Evolutionary conservation across 108 stramenopile species (phyloP).

Genomic region (Skeletonema costatum): DNA sequence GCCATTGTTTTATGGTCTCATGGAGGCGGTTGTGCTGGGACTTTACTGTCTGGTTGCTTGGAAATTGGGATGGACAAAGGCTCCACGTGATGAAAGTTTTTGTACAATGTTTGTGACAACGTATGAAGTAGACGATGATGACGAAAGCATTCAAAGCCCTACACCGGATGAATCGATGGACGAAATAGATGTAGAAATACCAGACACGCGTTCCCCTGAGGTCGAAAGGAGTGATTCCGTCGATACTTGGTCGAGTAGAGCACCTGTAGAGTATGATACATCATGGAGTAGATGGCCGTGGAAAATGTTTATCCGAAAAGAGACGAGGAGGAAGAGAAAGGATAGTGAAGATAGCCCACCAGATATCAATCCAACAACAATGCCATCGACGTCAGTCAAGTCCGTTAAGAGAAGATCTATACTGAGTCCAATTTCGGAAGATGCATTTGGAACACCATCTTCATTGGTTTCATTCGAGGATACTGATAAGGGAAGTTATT

Average conservation of each 20-base stretch:
- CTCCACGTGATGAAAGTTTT: constrained; percentile 65
- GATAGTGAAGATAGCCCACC: neutral
- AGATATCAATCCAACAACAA: constrained; percentile 9
- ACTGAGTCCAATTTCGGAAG: constrained; percentile 23
- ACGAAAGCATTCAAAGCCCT: neutral
- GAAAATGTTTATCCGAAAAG: neutral
- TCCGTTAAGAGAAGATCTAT: neutral
- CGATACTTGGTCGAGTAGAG: constrained; percentile 1
- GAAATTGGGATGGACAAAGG: constrained; percentile 85
- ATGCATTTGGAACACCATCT: constrained; percentile 14
- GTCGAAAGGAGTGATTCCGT: neutral
- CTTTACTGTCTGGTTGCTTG: constrained; percentile 70
- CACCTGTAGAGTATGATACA: neutral
- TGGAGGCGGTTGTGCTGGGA: constrained; percentile 67
- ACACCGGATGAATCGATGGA: constrained; percentile 1
- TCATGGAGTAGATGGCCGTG: neutral
- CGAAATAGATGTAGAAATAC: neutral
- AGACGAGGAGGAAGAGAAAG: neutral
- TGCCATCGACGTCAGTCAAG: constrained; percentile 1
- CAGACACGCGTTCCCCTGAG: neutral
- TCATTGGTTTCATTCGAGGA: constrained; percentile 14
- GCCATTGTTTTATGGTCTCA: constrained; percentile 80
- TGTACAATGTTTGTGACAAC: constrained; percentile 62
- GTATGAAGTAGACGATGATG: constrained; percentile 63
- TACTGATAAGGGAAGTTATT: constrained; percentile 16